Evolutionary conservation across 805 yeast genomes (phyloP).

Genomic region (Barnettozyma sp.): DNA sequence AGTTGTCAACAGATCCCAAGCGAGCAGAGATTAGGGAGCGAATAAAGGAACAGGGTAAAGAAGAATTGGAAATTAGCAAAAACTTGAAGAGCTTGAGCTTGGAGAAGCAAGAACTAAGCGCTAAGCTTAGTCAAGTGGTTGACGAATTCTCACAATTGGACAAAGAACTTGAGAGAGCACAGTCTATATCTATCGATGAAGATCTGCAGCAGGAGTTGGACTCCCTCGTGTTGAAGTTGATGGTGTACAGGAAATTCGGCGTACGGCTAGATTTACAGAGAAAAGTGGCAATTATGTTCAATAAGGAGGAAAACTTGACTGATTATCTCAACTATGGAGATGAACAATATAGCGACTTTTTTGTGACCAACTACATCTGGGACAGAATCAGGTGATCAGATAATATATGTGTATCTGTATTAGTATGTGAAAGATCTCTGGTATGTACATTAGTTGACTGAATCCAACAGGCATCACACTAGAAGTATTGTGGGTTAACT

Average conservation of each 20-base stretch:
- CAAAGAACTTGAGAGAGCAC: constrained; percentile 13
- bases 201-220: constrained; percentile 30
- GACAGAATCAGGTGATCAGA: constrained; percentile 33
- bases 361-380: constrained; percentile 75
- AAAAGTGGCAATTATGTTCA: constrained; percentile 42
- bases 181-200: constrained; percentile 27
- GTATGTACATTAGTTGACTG: too few species aligned
- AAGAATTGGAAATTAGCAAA: constrained; percentile 46
- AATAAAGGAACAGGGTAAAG: constrained; percentile 33
- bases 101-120: constrained; percentile 33
- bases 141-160: constrained; percentile 31
- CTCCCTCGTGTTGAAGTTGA: constrained; percentile 45
- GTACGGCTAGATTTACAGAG: constrained; percentile 38
- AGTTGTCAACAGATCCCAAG: constrained; percentile 26
- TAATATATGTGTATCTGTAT: constrained; percentile 18
- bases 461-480: constrained; percentile 1
- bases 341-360: constrained; percentile 54
- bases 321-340: constrained; percentile 45
- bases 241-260: constrained; percentile 56
- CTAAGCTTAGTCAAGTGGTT: constrained; percentile 32
- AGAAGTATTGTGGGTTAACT: constrained; percentile 52
- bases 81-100: constrained; percentile 43
- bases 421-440: too few species aligned
- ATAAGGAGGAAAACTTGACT: constrained; percentile 38
- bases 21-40: constrained; percentile 27